phyloP scores from a whole-genome alignment of 208 protist species.

The Trypanosomatidae sp. region DNA sequence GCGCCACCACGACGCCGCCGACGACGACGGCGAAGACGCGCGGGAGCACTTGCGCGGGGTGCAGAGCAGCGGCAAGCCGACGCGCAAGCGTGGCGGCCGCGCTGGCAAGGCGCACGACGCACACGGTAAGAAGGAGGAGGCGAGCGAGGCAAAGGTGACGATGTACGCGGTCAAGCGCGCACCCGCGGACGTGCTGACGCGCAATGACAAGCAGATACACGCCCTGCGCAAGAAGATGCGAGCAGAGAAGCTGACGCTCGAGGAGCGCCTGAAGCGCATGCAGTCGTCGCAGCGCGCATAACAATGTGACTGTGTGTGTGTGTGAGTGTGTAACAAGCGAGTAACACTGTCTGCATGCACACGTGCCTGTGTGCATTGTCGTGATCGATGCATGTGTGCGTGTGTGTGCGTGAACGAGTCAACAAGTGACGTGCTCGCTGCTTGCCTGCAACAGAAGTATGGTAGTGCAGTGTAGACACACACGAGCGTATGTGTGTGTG shows the following conservation, averaged over 20 bases:
- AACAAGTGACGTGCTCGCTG: no score
- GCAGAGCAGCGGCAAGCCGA: slow-evolving; percentile 46
- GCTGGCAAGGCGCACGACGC: slow-evolving; percentile 1
- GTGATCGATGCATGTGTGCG: neutral
- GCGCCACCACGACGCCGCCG: slow-evolving; percentile 1
- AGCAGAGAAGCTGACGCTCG: slow-evolving; percentile 54
- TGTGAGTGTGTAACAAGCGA: no score
- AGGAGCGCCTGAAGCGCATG: slow-evolving; percentile 45
- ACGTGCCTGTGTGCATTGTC: neutral
- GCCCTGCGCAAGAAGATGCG: slow-evolving; percentile 49
- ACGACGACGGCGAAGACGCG: slow-evolving; percentile 17
- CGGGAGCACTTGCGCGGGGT: slow-evolving; percentile 54
- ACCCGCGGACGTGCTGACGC: slow-evolving; percentile 26
- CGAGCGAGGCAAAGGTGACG: slow-evolving; percentile 26
- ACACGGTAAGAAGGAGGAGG: neutral
- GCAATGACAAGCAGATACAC: slow-evolving; percentile 64
- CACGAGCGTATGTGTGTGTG: no score
- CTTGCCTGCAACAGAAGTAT: no score
- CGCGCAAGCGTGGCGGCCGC: slow-evolving; percentile 1
- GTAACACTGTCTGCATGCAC: slow-evolving; percentile 1
- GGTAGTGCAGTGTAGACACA: no score
- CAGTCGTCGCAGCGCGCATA: slow-evolving; percentile 4
- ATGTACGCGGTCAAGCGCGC: slow-evolving; percentile 61
- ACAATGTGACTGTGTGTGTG: neutral
- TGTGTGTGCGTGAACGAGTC: neutral